Evolutionary conservation across 139 green algal species (phyloP), one percentile per base, ranked within the genome.

Genomic region (Chlamydomonas eustigma): DNA sequence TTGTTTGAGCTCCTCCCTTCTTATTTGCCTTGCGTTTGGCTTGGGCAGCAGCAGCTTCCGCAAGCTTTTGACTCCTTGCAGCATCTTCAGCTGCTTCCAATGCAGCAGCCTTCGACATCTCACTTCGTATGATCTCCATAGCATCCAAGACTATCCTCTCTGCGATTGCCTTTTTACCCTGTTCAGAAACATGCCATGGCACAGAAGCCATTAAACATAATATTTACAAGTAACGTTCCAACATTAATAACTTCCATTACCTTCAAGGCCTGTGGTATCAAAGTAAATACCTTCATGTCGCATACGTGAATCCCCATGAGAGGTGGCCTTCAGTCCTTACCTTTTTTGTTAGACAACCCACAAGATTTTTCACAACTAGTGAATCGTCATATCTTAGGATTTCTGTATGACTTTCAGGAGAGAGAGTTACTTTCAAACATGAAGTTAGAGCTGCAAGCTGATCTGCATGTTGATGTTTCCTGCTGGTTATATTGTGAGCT

Each of bases 261-360:
- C n/a, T n/a, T n/a, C n/a, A n/a, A n/a, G n/a, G n/a, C n/a, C n/a
- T n/a, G n/a, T n/a, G n/a, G n/a, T n/a, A n/a, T n/a, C n/a, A n/a
- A n/a, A n/a, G n/a, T n/a, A n/a, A n/a, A n/a, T n/a, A n/a, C n/a
- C n/a, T n/a, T n/a, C n/a, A n/a, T n/a, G n/a, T n/a, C n/a, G n/a
- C n/a, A n/a, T n/a, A n/a, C n/a, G n/a, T n/a, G n/a, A n/a, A n/a
- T n/a, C n/a, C n/a, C n/a, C n/a, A n/a, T n/a, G n/a, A n/a, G n/a
- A n/a, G n/a, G n/a, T n/a, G n/a, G n/a, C n/a, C n/a, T n/a, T n/a
- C n/a, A n/a, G n/a, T n/a, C n/a, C n/a, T 18, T 18, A 58, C 44
- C 44, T 58, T 18, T 44, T 72, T 72, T 33, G 65, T 72, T 34
- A 72, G 32, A 34, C 65, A 72, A 34, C 65, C 65, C 4, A 72